Evolutionary conservation across 2,329 filamentous ascomycete species (phyloP).

Genomic region (Fusarium nisikadoi): DNA sequence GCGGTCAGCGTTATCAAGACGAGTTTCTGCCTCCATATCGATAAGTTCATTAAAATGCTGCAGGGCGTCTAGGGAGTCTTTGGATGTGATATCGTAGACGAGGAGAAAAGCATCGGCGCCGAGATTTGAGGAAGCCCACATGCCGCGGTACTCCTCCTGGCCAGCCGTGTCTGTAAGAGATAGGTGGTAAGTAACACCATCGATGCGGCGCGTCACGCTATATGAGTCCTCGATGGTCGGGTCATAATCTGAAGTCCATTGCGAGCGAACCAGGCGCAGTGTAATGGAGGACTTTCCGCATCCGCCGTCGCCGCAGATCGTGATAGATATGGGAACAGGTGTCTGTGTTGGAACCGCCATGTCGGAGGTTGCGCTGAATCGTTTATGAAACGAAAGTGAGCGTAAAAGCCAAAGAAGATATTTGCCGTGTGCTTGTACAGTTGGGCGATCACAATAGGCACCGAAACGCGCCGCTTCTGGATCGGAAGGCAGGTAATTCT

Average conservation of each 20-base stretch:
- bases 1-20: constrained; percentile 69
- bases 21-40: constrained; percentile 81
- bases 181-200: constrained; percentile 83
- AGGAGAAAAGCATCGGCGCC: constrained; percentile 84
- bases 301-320: constrained; percentile 87
- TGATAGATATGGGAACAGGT: constrained; percentile 74
- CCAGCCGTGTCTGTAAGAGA: constrained; percentile 85
- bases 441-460: constrained; percentile 14
- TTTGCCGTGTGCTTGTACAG: neutral
- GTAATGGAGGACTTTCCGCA: constrained; percentile 89
- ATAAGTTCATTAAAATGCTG: constrained; percentile 86
- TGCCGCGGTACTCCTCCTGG: constrained; percentile 89
- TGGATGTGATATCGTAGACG: constrained; percentile 86
- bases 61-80: constrained; percentile 74
- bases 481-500: constrained; percentile 20
- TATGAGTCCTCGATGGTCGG: constrained; percentile 87
- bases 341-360: constrained; percentile 41
- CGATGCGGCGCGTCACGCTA: constrained; percentile 81
- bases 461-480: constrained; percentile 29
- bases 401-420: neutral
- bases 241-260: constrained; percentile 87
- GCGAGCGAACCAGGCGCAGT: constrained; percentile 80
- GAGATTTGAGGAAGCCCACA: constrained; percentile 84
- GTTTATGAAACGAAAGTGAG: neutral
- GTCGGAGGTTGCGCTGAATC: neutral